Evolutionary conservation across 768 basidiomycete genomes (phyloP), one percentile per base, ranked within the genome.

Genomic region (Lactarius trivialis): DNA sequence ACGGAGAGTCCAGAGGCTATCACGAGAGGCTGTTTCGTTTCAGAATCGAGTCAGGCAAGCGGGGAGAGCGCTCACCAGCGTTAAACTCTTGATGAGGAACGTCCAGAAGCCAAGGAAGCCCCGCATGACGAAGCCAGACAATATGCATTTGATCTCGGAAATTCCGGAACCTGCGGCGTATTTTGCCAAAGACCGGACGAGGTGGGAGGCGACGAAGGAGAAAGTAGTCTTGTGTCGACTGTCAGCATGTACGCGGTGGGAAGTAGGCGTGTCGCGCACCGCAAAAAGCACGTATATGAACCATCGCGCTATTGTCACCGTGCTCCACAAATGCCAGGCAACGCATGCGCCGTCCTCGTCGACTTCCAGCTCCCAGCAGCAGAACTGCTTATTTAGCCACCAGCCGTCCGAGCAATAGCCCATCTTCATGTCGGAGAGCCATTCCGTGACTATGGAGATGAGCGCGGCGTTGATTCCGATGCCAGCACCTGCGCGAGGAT

Each of bases 331-430:
- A 72, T 87, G 85, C 97, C 97, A 99, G 50, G 91, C 93, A 4
- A 89, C 81, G 72, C 97, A 99, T 15, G 82, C 86, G 58, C 85
- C 88, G 19, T 83, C 81, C 66, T 87, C 89, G 50, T 87, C 87
- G 7, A 78, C 81, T 65, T 93, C 92, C 58, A 98, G 86, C 71
- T 98, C 97, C 88, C 95, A 94, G 71, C 97, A 99, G 75, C 97
- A 99, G 73, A 98, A 98, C 70, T 97, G 91, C 69, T 93, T 87
- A 73, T 95, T 97, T 59, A 99, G 73, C 96, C 97, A 99, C 97
- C 97, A 99, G 1, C 92, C 95, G 67, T 94, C 92, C 4, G 84
- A 80, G 75, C 97, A 99, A 71, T 98, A 97, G 1, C 97, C 97
- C 78, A 95, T 89, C 77, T 98, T 98, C 66, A 98, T 85, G 73